These are phyloP conservation scores for Colletotrichum sp. DNA, from an alignment of 2,329 filamentous ascomycete genomes.

Conservation along the genomic window DNA sequence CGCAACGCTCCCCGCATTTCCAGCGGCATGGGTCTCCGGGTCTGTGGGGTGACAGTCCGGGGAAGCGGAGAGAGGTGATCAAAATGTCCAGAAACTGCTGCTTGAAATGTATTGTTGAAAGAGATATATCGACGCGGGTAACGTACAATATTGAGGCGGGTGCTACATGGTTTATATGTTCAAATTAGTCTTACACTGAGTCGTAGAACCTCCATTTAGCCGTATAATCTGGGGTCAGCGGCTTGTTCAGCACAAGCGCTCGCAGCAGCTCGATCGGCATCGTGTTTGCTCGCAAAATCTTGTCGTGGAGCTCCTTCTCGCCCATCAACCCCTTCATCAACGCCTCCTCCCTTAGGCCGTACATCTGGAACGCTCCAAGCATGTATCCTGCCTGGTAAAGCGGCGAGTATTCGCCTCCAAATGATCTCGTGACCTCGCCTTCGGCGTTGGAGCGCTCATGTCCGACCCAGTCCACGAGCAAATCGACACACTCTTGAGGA, in stretches of 20 bases:
- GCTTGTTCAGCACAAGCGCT: slow-evolving; percentile 48
- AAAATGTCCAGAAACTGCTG: background rate
- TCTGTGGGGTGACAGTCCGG: background rate
- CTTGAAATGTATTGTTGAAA: background rate
- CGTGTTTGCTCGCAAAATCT: slow-evolving; percentile 52
- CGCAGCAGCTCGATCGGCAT: slow-evolving; percentile 62
- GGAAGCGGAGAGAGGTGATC: background rate
- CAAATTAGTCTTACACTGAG: background rate
- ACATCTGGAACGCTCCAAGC: slow-evolving; percentile 63
- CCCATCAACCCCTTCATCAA: slow-evolving; percentile 39
- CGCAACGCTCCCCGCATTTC: background rate
- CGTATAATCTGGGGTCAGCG: slow-evolving; percentile 47
- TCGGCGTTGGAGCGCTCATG: slow-evolving; percentile 66
- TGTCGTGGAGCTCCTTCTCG: slow-evolving; percentile 63
- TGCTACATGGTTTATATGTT: background rate
- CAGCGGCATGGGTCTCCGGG: background rate
- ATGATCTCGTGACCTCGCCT: slow-evolving; percentile 62
- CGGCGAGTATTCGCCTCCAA: slow-evolving; percentile 61
- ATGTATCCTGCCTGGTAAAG: slow-evolving; percentile 67
- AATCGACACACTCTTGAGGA: slow-evolving; percentile 59
- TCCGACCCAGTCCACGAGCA: slow-evolving; percentile 60
- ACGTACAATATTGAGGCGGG: background rate
- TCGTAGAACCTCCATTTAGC: slow-evolving; percentile 57
- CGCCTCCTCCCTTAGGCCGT: slow-evolving; percentile 53
- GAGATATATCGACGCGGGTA: background rate